A percentile compares a stretch with the other conserved stretches of the same genome.
phyloP scores from a whole-genome alignment of 2,329 filamentous ascomycete species.

The Fusarium aywerte region DNA sequence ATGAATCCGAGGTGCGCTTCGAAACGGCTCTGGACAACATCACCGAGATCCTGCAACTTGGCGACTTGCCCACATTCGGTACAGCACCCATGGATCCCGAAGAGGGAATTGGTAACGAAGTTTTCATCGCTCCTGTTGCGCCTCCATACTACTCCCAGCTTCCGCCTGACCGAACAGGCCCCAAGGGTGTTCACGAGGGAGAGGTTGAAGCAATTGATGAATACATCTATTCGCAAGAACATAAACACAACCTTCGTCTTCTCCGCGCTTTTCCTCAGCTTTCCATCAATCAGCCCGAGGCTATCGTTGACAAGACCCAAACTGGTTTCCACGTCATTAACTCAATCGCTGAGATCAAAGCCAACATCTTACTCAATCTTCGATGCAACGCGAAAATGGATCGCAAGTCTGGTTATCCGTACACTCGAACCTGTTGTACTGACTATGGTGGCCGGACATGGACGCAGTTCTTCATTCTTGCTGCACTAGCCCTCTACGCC shows the following conservation, averaged over 20 bases:
- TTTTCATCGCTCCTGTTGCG: constrained; percentile 47
- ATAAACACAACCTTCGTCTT: constrained; percentile 35
- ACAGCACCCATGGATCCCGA: constrained; percentile 37
- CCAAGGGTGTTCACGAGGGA: constrained; percentile 38
- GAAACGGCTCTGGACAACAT: constrained; percentile 41
- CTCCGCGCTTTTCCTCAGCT: constrained; percentile 38
- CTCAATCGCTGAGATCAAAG: constrained; percentile 48
- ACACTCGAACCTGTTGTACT: constrained; percentile 64
- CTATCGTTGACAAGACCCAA: constrained; percentile 35
- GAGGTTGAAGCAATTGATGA: constrained; percentile 43
- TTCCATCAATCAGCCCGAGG: constrained; percentile 33
- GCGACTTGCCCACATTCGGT: constrained; percentile 36
- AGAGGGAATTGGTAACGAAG: constrained; percentile 45
- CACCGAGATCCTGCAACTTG: constrained; percentile 34
- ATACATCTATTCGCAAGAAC: constrained; percentile 19
- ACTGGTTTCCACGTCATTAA: constrained; percentile 50
- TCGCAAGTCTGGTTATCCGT: constrained; percentile 52
- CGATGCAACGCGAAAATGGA: constrained; percentile 60
- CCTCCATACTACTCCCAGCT: constrained; percentile 40
- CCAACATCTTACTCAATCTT: constrained; percentile 61
- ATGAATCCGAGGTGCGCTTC: constrained; percentile 30
- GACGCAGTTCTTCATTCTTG: constrained; percentile 42
- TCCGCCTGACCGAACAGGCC: constrained; percentile 23
- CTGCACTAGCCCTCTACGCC: constrained; percentile 31
- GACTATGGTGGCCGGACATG: constrained; percentile 52